Evolutionary conservation across 441 rosid species (phyloP), one percentile per base, ranked within the genome.

Genomic region (Brassica balearica): DNA sequence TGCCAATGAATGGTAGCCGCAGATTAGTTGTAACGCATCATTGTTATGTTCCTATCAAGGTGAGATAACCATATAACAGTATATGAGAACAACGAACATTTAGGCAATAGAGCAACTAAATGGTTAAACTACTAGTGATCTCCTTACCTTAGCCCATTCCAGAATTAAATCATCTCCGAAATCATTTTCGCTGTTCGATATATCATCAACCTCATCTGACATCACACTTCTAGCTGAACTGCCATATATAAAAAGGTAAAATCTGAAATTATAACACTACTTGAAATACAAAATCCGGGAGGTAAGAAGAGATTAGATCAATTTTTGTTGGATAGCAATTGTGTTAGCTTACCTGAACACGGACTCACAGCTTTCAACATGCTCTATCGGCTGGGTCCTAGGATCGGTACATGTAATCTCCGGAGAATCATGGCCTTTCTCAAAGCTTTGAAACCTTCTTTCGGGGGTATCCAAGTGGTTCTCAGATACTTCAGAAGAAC

Each of bases 141-240:
- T 82, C 88, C 95, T 81, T 73, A 96, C 99, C 93, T 84, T 91
- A 60, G 98, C 99, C 98, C 99, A 96, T 76, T 90, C 97, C 88
- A 90, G 84, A 74, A 96, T 84, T 23, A 87, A 75, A 34, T 87
- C 94, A 83, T 86, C 92, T 62, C 88, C 91, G 36, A 88, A 86
- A 79, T 89, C 91, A 60, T 77, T 91, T 77, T 84, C 91, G 41
- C 75, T 51, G 79, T 83, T 88, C 0, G 92, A 73, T 75, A 86
- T 83, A 41, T 93, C 92, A 36, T 88, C 93, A 65, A 88, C 89
- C 61, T 91, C 98, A 69, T 91, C 96, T 10, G 91, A 89, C 69
- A 72, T 75, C 74, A 85, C 75, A 83, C 96, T 92, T 90, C 86
- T 91, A 85, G 84, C 94, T 91, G 98, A 89, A 87, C 99, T 96